Base-by-base conservation (phyloP, 148 eudicot species). In the Diospyros lotus region DNA sequence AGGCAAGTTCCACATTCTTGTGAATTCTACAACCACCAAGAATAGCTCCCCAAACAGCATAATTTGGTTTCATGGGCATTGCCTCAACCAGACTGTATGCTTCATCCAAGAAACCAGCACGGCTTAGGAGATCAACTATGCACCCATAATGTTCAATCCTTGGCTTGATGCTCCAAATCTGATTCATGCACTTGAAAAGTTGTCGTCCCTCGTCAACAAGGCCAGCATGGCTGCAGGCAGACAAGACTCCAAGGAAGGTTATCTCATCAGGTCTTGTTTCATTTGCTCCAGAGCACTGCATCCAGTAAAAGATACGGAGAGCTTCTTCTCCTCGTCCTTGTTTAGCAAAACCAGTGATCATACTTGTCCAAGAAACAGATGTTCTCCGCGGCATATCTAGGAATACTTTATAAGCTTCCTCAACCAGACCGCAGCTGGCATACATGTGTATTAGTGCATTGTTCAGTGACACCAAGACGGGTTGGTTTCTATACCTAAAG, bases 361-460 rank as follows among this genome's bases (percentile, higher is more conserved):
- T 89, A 58, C 83, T 89, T 17, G 91, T 91, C 91, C 91, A 91
- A 28, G 93, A 86, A 72, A 91, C 86, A 38, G 74, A 66, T 10
- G 80, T 87, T 77, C 55, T 86, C 15, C 60, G 53, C 41, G 78
- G 81, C 86, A 90, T 88, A 46, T 51, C 74, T 53, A 66, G 45
- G 54, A 91, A 89, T 38, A 91, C 63, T 53, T 64, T 61, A 78
- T 68, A 83, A 40, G 91, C 91, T 73, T 88, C 90, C 28, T 87
- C 86, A 15, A 87, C 60, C 4, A 60, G 65, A 58, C 97, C 91
- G 73, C 97, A 91, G 10, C 88, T 85, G 41, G 90, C 85, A 78
- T 89, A 89, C 93, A 89, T 89, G 71, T 89, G 90, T 40, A 91
- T 74, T 38, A 91, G 78, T 43, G 93, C 80, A 75, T 89, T 89